Base-by-base conservation (phyloP, 225 moss, liverwort and hornwort species). In the Antitrichia curtipendula region DNA sequence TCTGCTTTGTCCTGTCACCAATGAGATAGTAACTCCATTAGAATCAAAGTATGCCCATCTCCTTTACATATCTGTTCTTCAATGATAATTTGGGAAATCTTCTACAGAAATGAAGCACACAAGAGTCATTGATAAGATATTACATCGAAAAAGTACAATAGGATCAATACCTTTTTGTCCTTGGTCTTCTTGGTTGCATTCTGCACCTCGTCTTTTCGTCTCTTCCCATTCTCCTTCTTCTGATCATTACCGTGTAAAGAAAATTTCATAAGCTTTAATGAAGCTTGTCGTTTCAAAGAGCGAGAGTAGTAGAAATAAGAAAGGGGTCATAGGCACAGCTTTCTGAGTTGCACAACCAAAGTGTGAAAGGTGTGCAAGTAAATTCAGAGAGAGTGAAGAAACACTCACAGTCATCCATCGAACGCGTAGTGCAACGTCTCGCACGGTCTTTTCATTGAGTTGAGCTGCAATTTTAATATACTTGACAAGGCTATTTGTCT, bases 211-310 rank as follows among this genome's bases (percentile, higher is more conserved):
- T 89, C 93, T 89, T 93, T 94, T 90, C 93, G 89, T 88, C 93
- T 93, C 88, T 93, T 94, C 82, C 94, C 94, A 87, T 91, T 94
- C 91, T 94, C 94, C 87, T 93, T 94, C 87, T 94, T 94, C 94
- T 94, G 93, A 80, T 91, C 89, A 91, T 77, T 59, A 91, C 64
- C 68, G 89, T 57, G 53, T 63, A 78, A 27, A 54, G 59, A 40
- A 87, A 77, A 59, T 86, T 88, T 70, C 62, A 80, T 78, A 86
- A 82, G 60, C 61, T 87, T 63, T 41, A 53, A 63, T n/a, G 57
- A 71, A 81, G 15, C 43, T 74, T 52, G 52, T 81, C 16, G 36
- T 84, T 57, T 74, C 34, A 36, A 68, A 78, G 16, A 65, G 61
- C 69, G 8, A 78, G 47, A 64, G 20, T 29, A 66, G n/a, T 50